Evolutionary conservation across 2,329 filamentous ascomycete genomes (phyloP), one percentile per base, ranked within the genome.

Genomic region (Trichoderma sp.): DNA sequence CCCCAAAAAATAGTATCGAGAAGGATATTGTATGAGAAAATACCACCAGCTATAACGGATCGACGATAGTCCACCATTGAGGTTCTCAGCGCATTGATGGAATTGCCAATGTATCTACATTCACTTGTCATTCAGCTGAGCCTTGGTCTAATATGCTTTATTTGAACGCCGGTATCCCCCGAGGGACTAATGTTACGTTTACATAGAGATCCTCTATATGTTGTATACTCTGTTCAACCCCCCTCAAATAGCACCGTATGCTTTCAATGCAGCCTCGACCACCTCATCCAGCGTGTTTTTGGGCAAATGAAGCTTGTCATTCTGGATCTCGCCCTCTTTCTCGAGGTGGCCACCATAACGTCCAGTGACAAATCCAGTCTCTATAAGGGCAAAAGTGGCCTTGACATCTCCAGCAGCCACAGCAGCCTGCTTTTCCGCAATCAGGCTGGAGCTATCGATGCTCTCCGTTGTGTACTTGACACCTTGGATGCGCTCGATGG

Each of bases 331-430:
- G 2, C 77, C 78, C 67, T 79, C 77, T 64, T 28, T 32, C 66
- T 81, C 79, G 32, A 81, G 65, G 61, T 79, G 75, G 0, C 77
- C 78, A 0, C 78, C 79, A 69, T 76, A 81, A 28, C 72, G 76
- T 1, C 79, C 78, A 1, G 77, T 79, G 7, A 76, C 74, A 36
- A 81, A 79, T 5, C 78, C 79, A 23, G 77, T 79, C 73, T 80
- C 76, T 23, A 82, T 76, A 17, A 81, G 74, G n/a, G 73, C 74
- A 61, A 74, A 74, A 12, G 72, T 75, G 4, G 79, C 79, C 30
- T 32, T 47, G 2, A 34, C 32, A 59, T 79, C 75, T 30, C 80
- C 79, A 7, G 70, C 68, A 28, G 67, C 43, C n/a, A 47, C 43
- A 15, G 43, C 17, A 47, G 43, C 43, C 17, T 47, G 43, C 43